These are phyloP conservation scores for Ocimum tenuiflorum DNA, from an alignment of 257 asterid species.

Conservation along the genomic window DNA sequence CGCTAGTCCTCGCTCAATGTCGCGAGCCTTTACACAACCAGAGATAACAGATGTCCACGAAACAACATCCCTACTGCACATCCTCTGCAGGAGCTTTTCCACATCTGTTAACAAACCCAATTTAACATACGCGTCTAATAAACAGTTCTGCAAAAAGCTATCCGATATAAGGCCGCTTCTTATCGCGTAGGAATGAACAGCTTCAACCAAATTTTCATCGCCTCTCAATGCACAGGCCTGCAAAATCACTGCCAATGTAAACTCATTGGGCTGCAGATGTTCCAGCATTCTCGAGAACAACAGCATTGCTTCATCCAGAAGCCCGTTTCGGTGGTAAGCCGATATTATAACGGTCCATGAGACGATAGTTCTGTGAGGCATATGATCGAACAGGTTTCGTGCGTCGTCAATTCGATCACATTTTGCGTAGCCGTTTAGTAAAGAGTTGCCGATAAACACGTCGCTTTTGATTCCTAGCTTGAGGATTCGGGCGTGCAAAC, in stretches of 20 bases:
- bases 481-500: conserved; percentile 26
- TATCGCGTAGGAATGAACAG: conserved; percentile 26
- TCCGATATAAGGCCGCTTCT: conserved; percentile 24
- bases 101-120: conserved; percentile 27
- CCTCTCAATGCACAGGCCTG: conserved; percentile 33
- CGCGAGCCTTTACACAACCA: conserved; percentile 24
- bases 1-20: conserved; percentile 23
- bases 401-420: conserved; percentile 26
- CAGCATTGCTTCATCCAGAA: conserved; percentile 15
- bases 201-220: conserved; percentile 20
- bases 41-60: conserved; percentile 46
- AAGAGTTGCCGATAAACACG: conserved; percentile 33
- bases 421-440: conserved; percentile 26
- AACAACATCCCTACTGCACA: conserved; percentile 30
- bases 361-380: conserved; percentile 43
- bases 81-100: conserved; percentile 21
- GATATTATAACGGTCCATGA: conserved; percentile 47
- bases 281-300: conserved; percentile 32
- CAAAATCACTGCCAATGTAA: conserved; percentile 32
- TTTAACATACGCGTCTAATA: conserved; percentile 39
- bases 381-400: conserved; percentile 30
- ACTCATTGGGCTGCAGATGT: conserved; percentile 44
- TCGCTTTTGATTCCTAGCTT: conserved; percentile 32
- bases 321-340: conserved; percentile 25
- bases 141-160: conserved; percentile 29